Conservation (phyloP, 2,329 filamentous ascomycete species). For the Berkeleyomyces basicola region DNA sequence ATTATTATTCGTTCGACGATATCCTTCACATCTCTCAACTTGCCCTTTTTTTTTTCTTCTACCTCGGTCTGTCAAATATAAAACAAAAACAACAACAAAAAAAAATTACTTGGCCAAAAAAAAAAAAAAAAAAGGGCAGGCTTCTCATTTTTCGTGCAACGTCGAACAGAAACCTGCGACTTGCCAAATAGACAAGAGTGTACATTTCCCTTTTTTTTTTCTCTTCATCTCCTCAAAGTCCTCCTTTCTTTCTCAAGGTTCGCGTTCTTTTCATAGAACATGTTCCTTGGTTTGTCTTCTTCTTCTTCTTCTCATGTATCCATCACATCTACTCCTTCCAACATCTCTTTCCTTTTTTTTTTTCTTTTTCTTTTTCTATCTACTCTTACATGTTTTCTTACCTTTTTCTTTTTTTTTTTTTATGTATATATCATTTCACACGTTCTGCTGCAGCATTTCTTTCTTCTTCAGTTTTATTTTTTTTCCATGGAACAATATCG, state of each 20-base stretch:
- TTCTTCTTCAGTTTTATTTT: neutral
- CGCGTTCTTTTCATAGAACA: neutral
- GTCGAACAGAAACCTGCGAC: too few relatives aligned
- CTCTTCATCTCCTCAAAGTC: too few relatives aligned
- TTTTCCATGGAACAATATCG: neutral
- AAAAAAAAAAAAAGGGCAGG: too few relatives aligned
- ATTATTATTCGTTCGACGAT: too few relatives aligned
- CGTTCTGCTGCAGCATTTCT: too few relatives aligned
- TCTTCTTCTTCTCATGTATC: neutral
- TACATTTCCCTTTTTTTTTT: too few relatives aligned
- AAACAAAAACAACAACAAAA: too few relatives aligned
- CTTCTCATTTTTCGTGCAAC: neutral
- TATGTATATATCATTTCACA: conserved; percentile 9
- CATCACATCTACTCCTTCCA: neutral
- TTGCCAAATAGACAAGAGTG: too few relatives aligned
- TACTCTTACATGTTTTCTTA: neutral
- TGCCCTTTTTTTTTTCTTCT: too few relatives aligned
- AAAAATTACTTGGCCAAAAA: too few relatives aligned
- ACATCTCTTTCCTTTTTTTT: neutral
- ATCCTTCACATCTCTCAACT: too few relatives aligned
- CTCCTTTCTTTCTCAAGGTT: neutral
- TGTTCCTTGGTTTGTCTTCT: conserved; percentile 1
- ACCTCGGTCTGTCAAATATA: too few relatives aligned
- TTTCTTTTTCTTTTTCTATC: neutral
- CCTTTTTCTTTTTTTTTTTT: neutral